A percentile compares a stretch with the other conserved stretches of the same genome.
Conservation (phyloP, 148 eudicot species). For the Rhododendron ovatum region DNA sequence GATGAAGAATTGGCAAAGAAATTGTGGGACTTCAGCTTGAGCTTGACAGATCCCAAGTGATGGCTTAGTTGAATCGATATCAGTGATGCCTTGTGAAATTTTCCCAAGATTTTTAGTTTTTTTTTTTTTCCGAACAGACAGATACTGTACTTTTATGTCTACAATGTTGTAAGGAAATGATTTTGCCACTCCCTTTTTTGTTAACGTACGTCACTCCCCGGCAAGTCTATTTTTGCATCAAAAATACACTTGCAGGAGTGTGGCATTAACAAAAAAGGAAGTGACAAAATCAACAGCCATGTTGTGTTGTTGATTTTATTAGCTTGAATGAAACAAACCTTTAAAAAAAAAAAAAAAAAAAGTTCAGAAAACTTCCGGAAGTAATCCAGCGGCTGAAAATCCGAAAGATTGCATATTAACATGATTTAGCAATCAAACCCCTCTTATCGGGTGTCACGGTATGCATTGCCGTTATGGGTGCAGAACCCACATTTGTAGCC, state of each 20-base stretch:
- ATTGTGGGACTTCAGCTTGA: slow-evolving; percentile 74
- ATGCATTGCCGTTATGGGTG: too few species aligned
- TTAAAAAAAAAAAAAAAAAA: too few species aligned
- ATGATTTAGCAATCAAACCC: not conserved
- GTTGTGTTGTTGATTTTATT: not conserved
- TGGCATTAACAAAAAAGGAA: too few species aligned
- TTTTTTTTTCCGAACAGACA: not conserved
- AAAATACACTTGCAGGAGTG: too few species aligned
- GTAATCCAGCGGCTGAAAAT: not conserved
- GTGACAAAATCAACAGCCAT: too few species aligned
- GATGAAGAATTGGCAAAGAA: slow-evolving; percentile 52
- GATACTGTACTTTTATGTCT: not conserved
- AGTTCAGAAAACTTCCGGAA: not conserved
- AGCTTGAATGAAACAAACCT: not conserved
- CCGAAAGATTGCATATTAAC: not conserved
- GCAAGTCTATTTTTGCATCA: too few species aligned
- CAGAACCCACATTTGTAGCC: too few species aligned
- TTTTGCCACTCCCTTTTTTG: too few species aligned
- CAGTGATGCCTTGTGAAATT: not conserved
- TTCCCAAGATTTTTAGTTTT: not conserved
- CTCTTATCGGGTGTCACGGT: too few species aligned
- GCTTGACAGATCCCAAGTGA: slow-evolving; percentile 30
- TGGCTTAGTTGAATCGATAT: not conserved
- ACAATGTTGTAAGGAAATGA: not conserved
- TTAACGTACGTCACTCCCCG: too few species aligned